These are phyloP conservation scores for Gossypium sturtianum DNA, from an alignment of 345 rosid species.

Conservation along the genomic window DNA sequence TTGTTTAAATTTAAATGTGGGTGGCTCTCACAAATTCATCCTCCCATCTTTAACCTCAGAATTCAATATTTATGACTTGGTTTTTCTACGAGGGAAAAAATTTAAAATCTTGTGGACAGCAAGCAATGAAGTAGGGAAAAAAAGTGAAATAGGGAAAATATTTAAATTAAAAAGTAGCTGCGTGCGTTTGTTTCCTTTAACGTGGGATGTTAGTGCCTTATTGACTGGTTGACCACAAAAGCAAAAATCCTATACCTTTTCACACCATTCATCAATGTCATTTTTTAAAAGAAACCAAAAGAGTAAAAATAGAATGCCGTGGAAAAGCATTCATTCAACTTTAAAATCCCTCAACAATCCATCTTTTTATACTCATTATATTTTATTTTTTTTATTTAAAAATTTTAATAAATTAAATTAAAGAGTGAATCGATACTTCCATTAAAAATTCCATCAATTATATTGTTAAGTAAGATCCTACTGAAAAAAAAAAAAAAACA, in stretches of 20 bases:
- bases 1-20: neutral
- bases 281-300: neutral
- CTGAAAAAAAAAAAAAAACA: too few relatives aligned
- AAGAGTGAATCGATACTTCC: too few relatives aligned
- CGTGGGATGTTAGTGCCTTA: slow-evolving; percentile 4
- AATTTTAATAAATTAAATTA: too few relatives aligned
- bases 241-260: neutral
- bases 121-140: neutral
- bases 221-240: neutral
- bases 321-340: neutral
- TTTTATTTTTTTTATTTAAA: too few relatives aligned
- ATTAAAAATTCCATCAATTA: too few relatives aligned
- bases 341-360: neutral
- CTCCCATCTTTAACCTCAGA: too few relatives aligned
- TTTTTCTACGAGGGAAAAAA: neutral
- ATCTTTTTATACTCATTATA: too few relatives aligned
- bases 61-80: too few relatives aligned
- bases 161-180: neutral
- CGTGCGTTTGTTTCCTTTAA: neutral
- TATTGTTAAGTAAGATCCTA: too few relatives aligned
- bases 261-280: neutral
- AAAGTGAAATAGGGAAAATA: neutral
- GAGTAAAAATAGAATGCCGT: neutral
- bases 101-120: neutral
- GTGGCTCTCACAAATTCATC: neutral